Percentiles rank a stretch among this genome's conserved stretches.
Evolutionary conservation across 2,329 filamentous ascomycete genomes (phyloP).

Genomic region (Diaporthe ilicicola): DNA sequence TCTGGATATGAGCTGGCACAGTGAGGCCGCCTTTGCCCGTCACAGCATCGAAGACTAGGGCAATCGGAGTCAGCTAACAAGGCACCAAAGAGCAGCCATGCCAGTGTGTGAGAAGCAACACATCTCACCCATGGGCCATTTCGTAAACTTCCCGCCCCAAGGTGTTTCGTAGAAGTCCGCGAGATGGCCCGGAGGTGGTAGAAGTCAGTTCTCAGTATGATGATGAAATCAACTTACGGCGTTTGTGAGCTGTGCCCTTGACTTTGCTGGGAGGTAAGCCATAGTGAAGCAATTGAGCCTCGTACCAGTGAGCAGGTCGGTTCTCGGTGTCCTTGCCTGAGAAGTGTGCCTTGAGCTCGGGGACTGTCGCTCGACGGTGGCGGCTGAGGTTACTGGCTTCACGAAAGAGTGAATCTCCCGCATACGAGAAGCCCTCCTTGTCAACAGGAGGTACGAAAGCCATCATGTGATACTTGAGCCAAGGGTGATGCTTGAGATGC

Average conservation of each 20-base stretch:
- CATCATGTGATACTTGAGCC: background rate
- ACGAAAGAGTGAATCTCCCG: constrained; percentile 53
- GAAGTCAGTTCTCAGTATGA: too few species aligned
- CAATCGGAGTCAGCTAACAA: background rate
- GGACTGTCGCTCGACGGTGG: constrained; percentile 53
- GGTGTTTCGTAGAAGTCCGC: too few species aligned
- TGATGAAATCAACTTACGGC: constrained; percentile 39
- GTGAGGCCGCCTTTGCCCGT: constrained; percentile 52
- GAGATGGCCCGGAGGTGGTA: too few species aligned
- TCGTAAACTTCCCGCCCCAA: background rate
- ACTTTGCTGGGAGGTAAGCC: constrained; percentile 63
- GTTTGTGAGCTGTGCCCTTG: constrained; percentile 66
- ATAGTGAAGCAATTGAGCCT: constrained; percentile 70
- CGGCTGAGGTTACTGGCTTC: constrained; percentile 52
- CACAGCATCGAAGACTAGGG: constrained; percentile 60
- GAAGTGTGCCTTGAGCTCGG: constrained; percentile 56
- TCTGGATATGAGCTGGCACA: constrained; percentile 57
- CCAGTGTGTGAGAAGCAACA: background rate
- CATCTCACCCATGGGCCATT: background rate
- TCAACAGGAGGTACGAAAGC: constrained; percentile 41
- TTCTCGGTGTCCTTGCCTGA: constrained; percentile 52
- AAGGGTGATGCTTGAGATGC: background rate
- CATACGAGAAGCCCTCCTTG: constrained; percentile 52
- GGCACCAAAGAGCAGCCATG: background rate
- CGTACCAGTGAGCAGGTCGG: constrained; percentile 67